A percentile compares a stretch with the other conserved stretches of the same genome.
Conservation (phyloP, 345 rosid genomes). For the Bruguiera parviflora region DNA sequence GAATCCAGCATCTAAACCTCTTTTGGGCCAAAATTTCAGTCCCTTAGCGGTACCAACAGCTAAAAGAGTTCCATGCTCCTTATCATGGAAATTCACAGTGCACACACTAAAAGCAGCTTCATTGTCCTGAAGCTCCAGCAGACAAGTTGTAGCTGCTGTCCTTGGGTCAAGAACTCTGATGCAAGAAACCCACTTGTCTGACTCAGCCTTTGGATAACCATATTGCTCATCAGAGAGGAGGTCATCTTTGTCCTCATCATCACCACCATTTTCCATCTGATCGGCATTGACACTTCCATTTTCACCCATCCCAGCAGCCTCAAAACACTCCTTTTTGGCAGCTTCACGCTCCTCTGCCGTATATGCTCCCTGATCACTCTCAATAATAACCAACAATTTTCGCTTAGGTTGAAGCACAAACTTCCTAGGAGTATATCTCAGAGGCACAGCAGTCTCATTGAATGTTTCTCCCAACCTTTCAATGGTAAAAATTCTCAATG, state of each 20-base stretch:
- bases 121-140: conserved; percentile 94
- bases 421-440: conserved; percentile 94
- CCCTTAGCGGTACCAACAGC: conserved; percentile 97
- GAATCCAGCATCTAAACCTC: conserved; percentile 61
- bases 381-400: conserved; percentile 77
- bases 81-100: conserved; percentile 92
- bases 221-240: conserved; percentile 91
- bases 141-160: conserved; percentile 73
- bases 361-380: conserved; percentile 95
- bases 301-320: conserved; percentile 76
- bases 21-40: conserved; percentile 85
- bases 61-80: conserved; percentile 83
- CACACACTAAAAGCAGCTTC: conserved; percentile 95
- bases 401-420: conserved; percentile 78
- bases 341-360: conserved; percentile 97
- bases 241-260: conserved; percentile 84
- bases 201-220: conserved; percentile 94
- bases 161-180: conserved; percentile 91
- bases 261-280: conserved; percentile 74
- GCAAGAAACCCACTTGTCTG: conserved; percentile 96
- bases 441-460: conserved; percentile 83
- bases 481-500: conserved; percentile 87
- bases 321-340: conserved; percentile 82
- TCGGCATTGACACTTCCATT: conserved; percentile 60
- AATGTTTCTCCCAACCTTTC: conserved; percentile 96